Conservation (phyloP, 2,329 filamentous ascomycete genomes). For the Venturia carpophila region DNA sequence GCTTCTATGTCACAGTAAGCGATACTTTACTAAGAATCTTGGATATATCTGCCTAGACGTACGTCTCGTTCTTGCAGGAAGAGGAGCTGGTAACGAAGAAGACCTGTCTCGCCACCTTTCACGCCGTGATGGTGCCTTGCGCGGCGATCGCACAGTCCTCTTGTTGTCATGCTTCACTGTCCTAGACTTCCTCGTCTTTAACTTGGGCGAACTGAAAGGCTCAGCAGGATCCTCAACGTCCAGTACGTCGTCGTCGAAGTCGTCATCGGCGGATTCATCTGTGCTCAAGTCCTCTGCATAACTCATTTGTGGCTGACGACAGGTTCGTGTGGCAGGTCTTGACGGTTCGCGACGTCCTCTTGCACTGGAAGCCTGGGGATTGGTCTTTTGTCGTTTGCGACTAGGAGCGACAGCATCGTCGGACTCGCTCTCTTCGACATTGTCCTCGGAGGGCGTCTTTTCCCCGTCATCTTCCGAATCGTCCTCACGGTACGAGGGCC, state of each 20-base stretch:
- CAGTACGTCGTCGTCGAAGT: slow-evolving; percentile 7
- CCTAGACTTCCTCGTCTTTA: neutral
- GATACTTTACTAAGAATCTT: neutral
- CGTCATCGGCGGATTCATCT: neutral
- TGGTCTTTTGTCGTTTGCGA: slow-evolving; percentile 2
- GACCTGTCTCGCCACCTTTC: slow-evolving; percentile 5
- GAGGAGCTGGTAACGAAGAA: neutral
- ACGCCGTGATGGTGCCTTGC: neutral
- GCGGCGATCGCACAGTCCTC: neutral
- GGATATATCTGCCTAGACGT: neutral
- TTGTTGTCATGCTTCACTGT: neutral
- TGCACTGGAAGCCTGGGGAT: neutral
- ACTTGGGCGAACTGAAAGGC: neutral
- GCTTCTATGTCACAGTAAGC: slow-evolving; percentile 9
- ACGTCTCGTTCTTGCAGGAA: slow-evolving; percentile 7
- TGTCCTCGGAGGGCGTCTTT: neutral
- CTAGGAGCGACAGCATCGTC: neutral
- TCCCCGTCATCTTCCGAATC: neutral
- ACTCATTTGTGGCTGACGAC: slow-evolving; percentile 1
- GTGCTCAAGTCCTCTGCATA: slow-evolving; percentile 8
- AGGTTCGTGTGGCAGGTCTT: neutral
- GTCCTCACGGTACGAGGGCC: slow-evolving; percentile 7
- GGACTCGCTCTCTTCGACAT: neutral
- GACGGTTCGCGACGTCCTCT: neutral
- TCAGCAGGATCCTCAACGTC: neutral